Base-by-base conservation (phyloP, 495 filamentous ascomycete genomes). In the Aspergillus kassunensis region DNA sequence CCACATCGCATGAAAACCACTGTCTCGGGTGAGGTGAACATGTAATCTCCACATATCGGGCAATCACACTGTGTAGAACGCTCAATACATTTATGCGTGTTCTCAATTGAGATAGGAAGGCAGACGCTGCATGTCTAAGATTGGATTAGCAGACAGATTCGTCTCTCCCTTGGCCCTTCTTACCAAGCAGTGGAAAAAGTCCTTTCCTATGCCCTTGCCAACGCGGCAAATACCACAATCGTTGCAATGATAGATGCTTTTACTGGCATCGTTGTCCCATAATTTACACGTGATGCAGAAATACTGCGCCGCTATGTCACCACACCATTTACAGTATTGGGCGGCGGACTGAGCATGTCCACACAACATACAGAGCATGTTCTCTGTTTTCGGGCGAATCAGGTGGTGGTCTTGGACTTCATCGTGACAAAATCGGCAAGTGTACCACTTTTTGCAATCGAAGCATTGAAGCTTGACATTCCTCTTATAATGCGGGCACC, bases 311-410 rank as follows among this genome's bases (percentile, higher is more conserved):
- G 86, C 90, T 50, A 97, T 93, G 78, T 84, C 80, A 27, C 83
- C 85, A 67, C 93, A 99, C 18, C 82, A 64, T 33, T 73, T 68
- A 67, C 93, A 99, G 34, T 80, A 76, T 52, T 93, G 87, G 25
- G 80, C 80, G 12, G 90, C 95, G 42, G 82, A 81, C 60, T 99
- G 93, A 10, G 93, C 84, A 59, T 84, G 84, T 10, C 85, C 85
- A 70, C 93, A 99, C 24, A 91, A 77, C 93, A 99, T 99, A 72
- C 93, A 99, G 18, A 97, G 77, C 93, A 99, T 99, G 64, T 97
- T 85, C 68, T 87, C 86, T 21, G 91, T 97, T 54, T 87, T 86
- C 43, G 80, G 82, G 39, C 93, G 84, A 60, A 87, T 80, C 49
- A 99, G 75, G 59, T 70, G 75, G 70, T 98, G 93, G 60, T 90